A percentile compares a stretch with the other conserved stretches of the same genome.
phyloP scores from a whole-genome alignment of 805 yeast species.

The Monosporozyma servazzii region DNA sequence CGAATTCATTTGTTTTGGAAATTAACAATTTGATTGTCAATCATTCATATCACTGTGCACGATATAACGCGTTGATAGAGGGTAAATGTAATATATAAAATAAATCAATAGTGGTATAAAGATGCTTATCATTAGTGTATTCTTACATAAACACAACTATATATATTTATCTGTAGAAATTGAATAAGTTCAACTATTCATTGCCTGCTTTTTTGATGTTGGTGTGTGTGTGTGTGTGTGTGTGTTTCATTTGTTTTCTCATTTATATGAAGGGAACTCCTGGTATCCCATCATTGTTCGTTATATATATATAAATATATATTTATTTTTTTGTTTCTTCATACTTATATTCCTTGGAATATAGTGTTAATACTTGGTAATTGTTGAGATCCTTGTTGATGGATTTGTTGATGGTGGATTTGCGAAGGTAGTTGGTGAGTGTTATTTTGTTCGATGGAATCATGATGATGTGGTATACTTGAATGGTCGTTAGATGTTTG shows the following conservation, averaged over 20 bases:
- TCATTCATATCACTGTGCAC: not conserved
- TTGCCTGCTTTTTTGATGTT: not conserved
- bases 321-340: not conserved
- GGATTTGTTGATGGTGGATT: too few species aligned
- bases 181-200: not conserved
- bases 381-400: not conserved
- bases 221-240: not conserved
- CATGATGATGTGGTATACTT: not conserved
- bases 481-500: not conserved
- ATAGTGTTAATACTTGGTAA: conserved; percentile 24
- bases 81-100: not conserved
- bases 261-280: not conserved
- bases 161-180: not conserved
- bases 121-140: not conserved
- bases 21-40: not conserved
- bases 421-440: too few species aligned
- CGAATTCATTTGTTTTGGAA: not conserved
- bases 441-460: not conserved
- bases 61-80: not conserved
- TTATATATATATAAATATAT: too few species aligned
- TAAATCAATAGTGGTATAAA: not conserved
- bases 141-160: not conserved
- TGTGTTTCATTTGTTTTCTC: not conserved
- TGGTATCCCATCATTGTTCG: not conserved
- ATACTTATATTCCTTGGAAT: conserved; percentile 17